Conservation (phyloP, 257 asterid genomes). For the Nicotiana benthamiana region DNA sequence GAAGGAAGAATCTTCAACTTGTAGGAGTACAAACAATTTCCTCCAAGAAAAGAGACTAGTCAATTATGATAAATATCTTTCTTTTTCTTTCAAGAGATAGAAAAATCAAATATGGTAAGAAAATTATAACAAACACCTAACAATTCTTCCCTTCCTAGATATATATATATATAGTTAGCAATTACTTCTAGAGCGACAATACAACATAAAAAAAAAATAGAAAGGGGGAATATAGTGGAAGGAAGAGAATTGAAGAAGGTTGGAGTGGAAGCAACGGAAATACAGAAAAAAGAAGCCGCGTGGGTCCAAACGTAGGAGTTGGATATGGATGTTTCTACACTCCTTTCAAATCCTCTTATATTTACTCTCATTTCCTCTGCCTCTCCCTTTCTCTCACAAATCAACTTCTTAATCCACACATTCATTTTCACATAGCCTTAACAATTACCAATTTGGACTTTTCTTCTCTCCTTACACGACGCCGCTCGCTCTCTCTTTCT, state of each 20-base stretch:
- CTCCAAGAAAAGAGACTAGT: no score
- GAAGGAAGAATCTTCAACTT: no score
- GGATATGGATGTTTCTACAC: conserved; percentile 31
- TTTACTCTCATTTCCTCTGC: not conserved
- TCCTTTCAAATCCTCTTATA: conserved; percentile 25
- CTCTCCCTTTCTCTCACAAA: not conserved
- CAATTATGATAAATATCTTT: no score
- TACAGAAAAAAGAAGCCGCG: conserved; percentile 30
- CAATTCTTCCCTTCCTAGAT: no score
- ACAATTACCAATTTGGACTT: not conserved
- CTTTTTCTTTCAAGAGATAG: no score
- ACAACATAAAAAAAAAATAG: not conserved
- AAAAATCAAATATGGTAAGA: no score
- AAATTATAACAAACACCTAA: no score
- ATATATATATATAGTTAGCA: no score
- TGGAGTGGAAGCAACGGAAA: conserved; percentile 51
- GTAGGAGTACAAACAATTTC: no score
- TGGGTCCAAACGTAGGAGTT: conserved; percentile 43
- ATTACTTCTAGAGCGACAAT: no score
- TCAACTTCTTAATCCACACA: not conserved
- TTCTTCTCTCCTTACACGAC: not conserved
- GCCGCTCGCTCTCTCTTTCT: conserved; percentile 64
- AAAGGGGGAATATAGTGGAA: not conserved
- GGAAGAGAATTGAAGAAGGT: conserved; percentile 10
- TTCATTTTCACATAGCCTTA: not conserved